Conservation (phyloP, 2,329 filamentous ascomycete species). For the Elsinoe ampelina region DNA sequence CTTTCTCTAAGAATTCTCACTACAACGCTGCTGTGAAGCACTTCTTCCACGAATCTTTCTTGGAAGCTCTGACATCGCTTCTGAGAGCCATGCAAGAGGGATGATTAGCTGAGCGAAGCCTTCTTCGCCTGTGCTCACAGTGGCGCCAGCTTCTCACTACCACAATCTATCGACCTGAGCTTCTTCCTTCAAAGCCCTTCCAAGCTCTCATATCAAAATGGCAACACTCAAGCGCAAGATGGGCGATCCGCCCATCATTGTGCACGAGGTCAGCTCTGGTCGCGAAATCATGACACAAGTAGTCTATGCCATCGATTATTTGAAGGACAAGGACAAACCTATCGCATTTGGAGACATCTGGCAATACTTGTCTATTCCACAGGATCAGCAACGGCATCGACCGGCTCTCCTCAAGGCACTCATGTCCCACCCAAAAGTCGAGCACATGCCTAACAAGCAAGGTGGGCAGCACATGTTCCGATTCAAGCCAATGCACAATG, state of each 20-base stretch:
- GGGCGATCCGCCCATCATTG: slow-evolving; percentile 41
- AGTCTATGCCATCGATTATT: slow-evolving; percentile 74
- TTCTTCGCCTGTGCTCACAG: not conserved
- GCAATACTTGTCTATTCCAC: slow-evolving; percentile 63
- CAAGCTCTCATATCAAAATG: slow-evolving; percentile 1
- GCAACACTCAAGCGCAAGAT: slow-evolving; percentile 46
- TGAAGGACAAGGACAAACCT: slow-evolving; percentile 60
- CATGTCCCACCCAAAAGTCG: slow-evolving; percentile 54
- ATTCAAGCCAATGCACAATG: slow-evolving; percentile 76
- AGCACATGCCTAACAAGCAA: slow-evolving; percentile 39
- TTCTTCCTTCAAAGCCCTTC: not conserved
- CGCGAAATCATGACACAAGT: slow-evolving; percentile 79
- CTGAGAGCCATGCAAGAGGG: not conserved
- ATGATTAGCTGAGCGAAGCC: not conserved
- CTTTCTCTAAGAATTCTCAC: too few relatives aligned
- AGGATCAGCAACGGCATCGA: slow-evolving; percentile 37
- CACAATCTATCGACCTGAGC: not conserved
- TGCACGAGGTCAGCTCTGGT: slow-evolving; percentile 64
- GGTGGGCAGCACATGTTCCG: slow-evolving; percentile 60
- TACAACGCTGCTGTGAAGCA: too few relatives aligned
- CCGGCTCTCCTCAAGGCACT: slow-evolving; percentile 59
- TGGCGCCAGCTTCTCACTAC: not conserved
- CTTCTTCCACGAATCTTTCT: not conserved
- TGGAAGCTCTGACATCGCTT: not conserved
- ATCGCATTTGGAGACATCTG: slow-evolving; percentile 69